Evolutionary conservation across 1,139 yeast species (phyloP).

Genomic region (Sugiyamaella japonica): DNA sequence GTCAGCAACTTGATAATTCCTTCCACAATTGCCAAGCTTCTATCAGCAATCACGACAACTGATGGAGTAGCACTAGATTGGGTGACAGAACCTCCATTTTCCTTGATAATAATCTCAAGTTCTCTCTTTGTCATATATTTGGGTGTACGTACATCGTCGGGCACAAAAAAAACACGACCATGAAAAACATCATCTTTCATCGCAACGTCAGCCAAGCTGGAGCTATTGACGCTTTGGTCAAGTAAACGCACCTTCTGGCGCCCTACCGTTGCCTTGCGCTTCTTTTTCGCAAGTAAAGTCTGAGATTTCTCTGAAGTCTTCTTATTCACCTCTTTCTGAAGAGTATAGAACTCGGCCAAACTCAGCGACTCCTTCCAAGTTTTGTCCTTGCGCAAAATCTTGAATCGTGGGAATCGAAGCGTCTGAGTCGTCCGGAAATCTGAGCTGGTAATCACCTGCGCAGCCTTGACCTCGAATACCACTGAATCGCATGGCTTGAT

Average conservation of each 20-base stretch:
- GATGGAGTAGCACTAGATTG: slow-evolving; percentile 23
- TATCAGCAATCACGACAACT: slow-evolving; percentile 51
- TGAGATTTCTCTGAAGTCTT: slow-evolving; percentile 20
- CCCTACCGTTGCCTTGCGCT: not conserved
- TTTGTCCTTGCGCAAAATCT: slow-evolving; percentile 69
- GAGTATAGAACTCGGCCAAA: slow-evolving; percentile 47
- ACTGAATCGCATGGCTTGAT: slow-evolving; percentile 74
- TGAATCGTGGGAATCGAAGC: slow-evolving; percentile 73
- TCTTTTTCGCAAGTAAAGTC: slow-evolving; percentile 2
- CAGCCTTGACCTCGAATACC: slow-evolving; percentile 82
- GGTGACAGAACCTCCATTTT: slow-evolving; percentile 37
- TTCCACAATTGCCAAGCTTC: slow-evolving; percentile 48
- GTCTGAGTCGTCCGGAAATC: slow-evolving; percentile 69
- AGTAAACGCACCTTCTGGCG: slow-evolving; percentile 17
- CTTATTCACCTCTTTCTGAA: slow-evolving; percentile 27
- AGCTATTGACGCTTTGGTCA: slow-evolving; percentile 15
- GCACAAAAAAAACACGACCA: slow-evolving; percentile 30
- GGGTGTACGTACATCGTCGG: slow-evolving; percentile 34
- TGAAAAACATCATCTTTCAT: slow-evolving; percentile 26
- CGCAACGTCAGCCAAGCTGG: slow-evolving; percentile 20
- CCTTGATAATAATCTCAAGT: slow-evolving; percentile 31
- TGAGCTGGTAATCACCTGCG: slow-evolving; percentile 59
- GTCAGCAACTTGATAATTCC: slow-evolving; percentile 47
- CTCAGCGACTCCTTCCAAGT: slow-evolving; percentile 57
- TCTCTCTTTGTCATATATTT: slow-evolving; percentile 26